Percentiles rank a stretch among this genome's conserved stretches.
Evolutionary conservation across 257 asterid species (phyloP).

Genomic region (Petrea volubilis): DNA sequence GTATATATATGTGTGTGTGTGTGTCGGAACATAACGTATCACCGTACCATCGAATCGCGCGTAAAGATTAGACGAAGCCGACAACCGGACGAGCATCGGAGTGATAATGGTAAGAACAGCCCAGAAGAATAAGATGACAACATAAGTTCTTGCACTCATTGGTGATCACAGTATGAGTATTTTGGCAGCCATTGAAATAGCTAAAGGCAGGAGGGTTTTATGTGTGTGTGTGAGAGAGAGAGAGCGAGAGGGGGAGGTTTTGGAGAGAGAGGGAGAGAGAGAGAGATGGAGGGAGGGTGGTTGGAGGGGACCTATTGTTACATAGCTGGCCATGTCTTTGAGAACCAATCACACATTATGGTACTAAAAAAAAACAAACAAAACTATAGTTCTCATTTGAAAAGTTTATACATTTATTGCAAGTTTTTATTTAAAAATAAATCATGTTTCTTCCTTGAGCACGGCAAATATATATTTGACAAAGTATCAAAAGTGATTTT

Average conservation of each 20-base stretch:
- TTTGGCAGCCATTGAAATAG: conserved; percentile 27
- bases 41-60: conserved; percentile 39
- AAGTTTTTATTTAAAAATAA: background rate
- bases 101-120: conserved; percentile 69
- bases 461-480: conserved; percentile 34
- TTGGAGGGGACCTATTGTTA: conserved; percentile 29
- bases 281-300: too few species aligned
- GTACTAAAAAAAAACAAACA: conserved; percentile 16
- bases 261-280: too few species aligned
- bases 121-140: conserved; percentile 70
- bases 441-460: conserved; percentile 10
- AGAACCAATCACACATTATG: conserved; percentile 26
- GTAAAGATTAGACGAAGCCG: conserved; percentile 60
- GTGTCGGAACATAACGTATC: background rate
- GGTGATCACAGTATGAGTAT: conserved; percentile 19
- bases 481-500: conserved; percentile 15
- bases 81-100: conserved; percentile 63
- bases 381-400: conserved; percentile 4
- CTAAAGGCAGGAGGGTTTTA: background rate
- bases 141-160: conserved; percentile 71
- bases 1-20: too few species aligned
- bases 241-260: too few species aligned
- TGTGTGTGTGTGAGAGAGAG: too few species aligned
- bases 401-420: background rate
- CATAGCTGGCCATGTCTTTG: conserved; percentile 63